Base-by-base conservation (phyloP, 169 alveolate species). In the Plasmodium berghei region DNA sequence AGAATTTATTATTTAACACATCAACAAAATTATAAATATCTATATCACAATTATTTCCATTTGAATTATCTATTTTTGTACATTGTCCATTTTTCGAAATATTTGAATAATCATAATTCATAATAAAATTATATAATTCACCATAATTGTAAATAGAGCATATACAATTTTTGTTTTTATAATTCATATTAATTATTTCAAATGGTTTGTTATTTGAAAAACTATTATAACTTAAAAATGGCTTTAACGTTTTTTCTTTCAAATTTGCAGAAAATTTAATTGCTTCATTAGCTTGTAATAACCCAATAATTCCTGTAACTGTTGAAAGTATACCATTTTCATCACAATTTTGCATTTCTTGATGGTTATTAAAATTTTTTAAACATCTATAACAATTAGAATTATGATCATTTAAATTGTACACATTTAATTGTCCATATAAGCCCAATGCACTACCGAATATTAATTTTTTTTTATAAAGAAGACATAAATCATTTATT, bases 381-480 rank as follows among this genome's bases (percentile, higher is more conserved):
- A 93, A 64, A 61, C 96, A 93, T 45, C 94, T 58, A 66, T 69
- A 93, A 83, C 96, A 93, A 24, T 92, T 93, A n/a, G 93, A 83
- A 34, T 20, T 18, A 8, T 72, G 22, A 24, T 55, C 55, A 45
- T 45, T 49, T 24, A 85, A 55, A 61, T 91, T 93, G 24, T 87
- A 92, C 6, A 92, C 95, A 91, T 92, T 89, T 62, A 93, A 59
- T 64, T 93, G 96, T 45, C 96, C 96, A 72, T 93, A 93, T n/a
- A 89, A 45, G 22, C 95, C 91, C 18, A 93, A 80, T 1, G 95
- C 90, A 55, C 95, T 92, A 4, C 94, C 96, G 59, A 92, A 87
- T 9, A 93, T 93, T 54, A 83, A 70, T 63, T 92, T 85, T 73
- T 93, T 93, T 73, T 73, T 92, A 66, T 88, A 92, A 72, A 88